Conservation (phyloP, 2,329 filamentous ascomycete species). For the Mycosphaerella sp. region DNA sequence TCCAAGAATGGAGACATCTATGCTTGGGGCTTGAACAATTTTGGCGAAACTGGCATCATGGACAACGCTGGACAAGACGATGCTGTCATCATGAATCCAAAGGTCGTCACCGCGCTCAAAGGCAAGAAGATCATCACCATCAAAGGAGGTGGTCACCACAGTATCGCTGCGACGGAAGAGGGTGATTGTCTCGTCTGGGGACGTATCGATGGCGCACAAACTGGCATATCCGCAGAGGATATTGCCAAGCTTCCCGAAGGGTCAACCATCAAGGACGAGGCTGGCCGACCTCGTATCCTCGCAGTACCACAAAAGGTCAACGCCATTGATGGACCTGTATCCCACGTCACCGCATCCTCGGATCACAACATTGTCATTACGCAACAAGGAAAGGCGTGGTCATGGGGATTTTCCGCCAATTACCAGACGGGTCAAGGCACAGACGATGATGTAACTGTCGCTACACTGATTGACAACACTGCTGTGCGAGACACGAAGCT, state of each 20-base stretch:
- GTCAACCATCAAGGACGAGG: constrained; percentile 54
- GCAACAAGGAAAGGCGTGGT: constrained; percentile 61
- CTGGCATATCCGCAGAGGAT: constrained; percentile 42
- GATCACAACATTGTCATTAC: constrained; percentile 70
- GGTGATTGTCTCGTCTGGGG: constrained; percentile 56
- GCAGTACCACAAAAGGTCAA: constrained; percentile 54
- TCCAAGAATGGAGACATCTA: constrained; percentile 63
- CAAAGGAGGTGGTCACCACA: constrained; percentile 70
- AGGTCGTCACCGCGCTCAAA: constrained; percentile 58
- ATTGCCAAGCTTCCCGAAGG: constrained; percentile 51
- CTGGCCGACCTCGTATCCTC: constrained; percentile 64
- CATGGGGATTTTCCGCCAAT: constrained; percentile 74
- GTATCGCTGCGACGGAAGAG: constrained; percentile 44
- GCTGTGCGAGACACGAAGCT: constrained; percentile 70
- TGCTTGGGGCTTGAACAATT: constrained; percentile 83
- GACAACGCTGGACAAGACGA: constrained; percentile 60
- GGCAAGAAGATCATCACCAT: constrained; percentile 61
- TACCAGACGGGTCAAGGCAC: constrained; percentile 75
- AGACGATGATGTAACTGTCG: constrained; percentile 70
- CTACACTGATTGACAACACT: constrained; percentile 77
- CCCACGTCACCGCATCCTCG: constrained; percentile 48
- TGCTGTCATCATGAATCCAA: constrained; percentile 65
- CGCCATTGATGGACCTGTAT: constrained; percentile 45
- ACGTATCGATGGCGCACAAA: constrained; percentile 53
- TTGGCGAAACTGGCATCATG: constrained; percentile 67